Conservation (phyloP, 768 basidiomycete species). For the Leccinum uliginosum region DNA sequence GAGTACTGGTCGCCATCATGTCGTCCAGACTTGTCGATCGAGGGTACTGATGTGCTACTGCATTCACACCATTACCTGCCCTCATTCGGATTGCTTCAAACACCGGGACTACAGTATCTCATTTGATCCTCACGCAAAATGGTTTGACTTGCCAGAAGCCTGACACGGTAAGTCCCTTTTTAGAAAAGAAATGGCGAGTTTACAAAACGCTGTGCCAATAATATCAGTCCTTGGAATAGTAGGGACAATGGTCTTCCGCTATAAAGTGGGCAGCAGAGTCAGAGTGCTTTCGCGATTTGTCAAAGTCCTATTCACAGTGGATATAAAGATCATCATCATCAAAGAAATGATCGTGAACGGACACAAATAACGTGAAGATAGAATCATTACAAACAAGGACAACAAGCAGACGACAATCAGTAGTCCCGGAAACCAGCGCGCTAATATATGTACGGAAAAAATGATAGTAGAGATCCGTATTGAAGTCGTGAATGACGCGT, state of each 20-base stretch:
- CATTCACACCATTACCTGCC: background rate
- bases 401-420: background rate
- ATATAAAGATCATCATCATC: background rate
- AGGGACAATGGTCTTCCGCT: too few relatives aligned
- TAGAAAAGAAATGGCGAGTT: too few relatives aligned
- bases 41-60: background rate
- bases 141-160: too few relatives aligned
- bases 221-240: too few relatives aligned
- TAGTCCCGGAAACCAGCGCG: background rate
- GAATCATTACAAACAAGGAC: slow-evolving; percentile 3
- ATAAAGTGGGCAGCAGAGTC: background rate
- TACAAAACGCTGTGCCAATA: too few relatives aligned
- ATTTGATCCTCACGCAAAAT: background rate
- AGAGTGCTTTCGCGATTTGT: background rate
- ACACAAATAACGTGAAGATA: background rate
- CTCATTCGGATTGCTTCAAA: too few relatives aligned
- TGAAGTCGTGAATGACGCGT: background rate
- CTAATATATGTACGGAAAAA: background rate
- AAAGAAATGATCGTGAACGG: background rate
- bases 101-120: background rate
- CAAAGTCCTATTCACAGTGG: background rate
- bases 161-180: too few relatives aligned
- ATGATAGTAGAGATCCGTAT: background rate
- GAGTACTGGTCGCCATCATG: too few relatives aligned
- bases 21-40: background rate